phyloP scores from a whole-genome alignment of 306 rosid species.

The Glycine tomentella region DNA sequence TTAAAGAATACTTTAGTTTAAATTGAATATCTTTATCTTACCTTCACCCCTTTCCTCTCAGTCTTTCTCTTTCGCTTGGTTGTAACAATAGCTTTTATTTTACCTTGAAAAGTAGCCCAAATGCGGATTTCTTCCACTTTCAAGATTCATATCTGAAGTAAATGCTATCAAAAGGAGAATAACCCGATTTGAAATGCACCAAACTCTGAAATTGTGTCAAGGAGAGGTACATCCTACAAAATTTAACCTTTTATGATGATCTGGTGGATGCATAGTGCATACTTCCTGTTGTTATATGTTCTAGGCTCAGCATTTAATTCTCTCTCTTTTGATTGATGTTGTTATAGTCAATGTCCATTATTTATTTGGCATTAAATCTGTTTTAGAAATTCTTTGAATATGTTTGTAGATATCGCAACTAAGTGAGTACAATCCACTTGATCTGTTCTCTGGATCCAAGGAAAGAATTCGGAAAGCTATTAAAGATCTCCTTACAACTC shows the following conservation, averaged over 20 bases:
- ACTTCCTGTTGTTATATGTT: neutral
- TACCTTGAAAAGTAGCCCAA: conserved; percentile 68
- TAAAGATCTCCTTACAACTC: conserved; percentile 74
- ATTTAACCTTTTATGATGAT: conserved; percentile 9
- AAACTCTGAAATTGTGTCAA: conserved; percentile 79
- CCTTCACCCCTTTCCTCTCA: neutral
- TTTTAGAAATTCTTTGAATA: conserved; percentile 28
- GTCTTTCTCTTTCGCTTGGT: conserved; percentile 20
- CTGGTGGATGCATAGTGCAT: conserved; percentile 3
- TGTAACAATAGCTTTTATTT: conserved; percentile 26
- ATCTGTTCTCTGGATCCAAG: conserved; percentile 82
- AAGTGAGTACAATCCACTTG: conserved; percentile 86
- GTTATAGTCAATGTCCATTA: neutral
- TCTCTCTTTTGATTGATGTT: conserved; percentile 14
- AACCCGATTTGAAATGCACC: conserved; percentile 92
- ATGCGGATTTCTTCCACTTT: conserved; percentile 88
- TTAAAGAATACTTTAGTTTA: neutral
- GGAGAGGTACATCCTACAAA: conserved; percentile 65
- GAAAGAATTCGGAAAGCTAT: conserved; percentile 80
- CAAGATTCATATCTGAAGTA: conserved; percentile 76
- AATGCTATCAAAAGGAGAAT: conserved; percentile 68
- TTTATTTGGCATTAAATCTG: conserved; percentile 34
- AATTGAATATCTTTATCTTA: conserved; percentile 31
- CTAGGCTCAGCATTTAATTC: conserved; percentile 18
- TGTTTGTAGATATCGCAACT: conserved; percentile 68